Evolutionary conservation across 2,329 filamentous ascomycete species (phyloP), one percentile per base, ranked within the genome.

Genomic region (Didymella arachidicola): DNA sequence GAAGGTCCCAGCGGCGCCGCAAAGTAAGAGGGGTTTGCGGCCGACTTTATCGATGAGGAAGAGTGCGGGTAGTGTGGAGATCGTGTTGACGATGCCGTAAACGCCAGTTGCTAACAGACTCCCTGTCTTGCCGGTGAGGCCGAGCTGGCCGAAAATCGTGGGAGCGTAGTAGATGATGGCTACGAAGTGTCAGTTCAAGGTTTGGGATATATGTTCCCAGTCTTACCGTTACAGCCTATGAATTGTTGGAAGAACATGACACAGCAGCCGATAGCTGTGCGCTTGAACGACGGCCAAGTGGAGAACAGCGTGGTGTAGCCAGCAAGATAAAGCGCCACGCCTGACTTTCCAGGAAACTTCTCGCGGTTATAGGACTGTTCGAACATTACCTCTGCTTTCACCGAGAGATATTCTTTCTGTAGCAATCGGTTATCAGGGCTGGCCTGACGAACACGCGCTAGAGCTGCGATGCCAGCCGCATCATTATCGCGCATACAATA

Each of bases 61-160:
- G 0, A 90, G 86, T 0, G 87, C 83, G 0, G 88, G 87, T 12
- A 90, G 84, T 0, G 88, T 90, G 19, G 84, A 71, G 56, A 90
- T 61, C 61, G 89, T 88, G 64, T 80, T 76, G 60, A 77, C 70
- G 29, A 79, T 78, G 12, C 78, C 75, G 22, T 77, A 78, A 0
- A 83, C 92, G 90, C 67, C 91, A 87, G 52, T 92, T 88, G 75
- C 92, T 87, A 90, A 80, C 86, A 89, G 75, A 92, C 93, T 86
- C 63, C 95, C 91, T 83, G 92, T 79, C 36, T 66, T 71, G 10
- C 61, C 61, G n/a, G 60, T 60, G 4, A 67, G 58, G 1, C 89
- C 89, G n/a, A 90, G 87, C 32, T 88, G 87, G 76, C 88, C 79
- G 79, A 96, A 90, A 85, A 96, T 95, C 47, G 89, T 86, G 26